phyloP scores from a whole-genome alignment of 1,284 basidiomycete genomes.

The Austroboletus niveus region DNA sequence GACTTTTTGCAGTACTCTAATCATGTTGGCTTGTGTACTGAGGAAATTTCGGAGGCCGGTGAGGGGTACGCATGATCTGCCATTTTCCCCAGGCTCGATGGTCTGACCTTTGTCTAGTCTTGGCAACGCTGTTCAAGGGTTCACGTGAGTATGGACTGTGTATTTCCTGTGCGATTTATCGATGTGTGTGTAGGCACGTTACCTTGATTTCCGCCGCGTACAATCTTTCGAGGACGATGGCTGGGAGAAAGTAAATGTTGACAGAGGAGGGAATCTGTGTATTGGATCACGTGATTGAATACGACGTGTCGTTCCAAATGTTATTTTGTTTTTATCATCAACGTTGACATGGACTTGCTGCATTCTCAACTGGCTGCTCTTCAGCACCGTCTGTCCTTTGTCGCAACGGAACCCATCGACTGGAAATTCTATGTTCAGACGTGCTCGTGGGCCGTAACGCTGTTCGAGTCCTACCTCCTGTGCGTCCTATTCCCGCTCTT shows the following conservation, averaged over 20 bases:
- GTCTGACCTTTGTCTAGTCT: slow-evolving; percentile 42
- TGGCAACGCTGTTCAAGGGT: slow-evolving; percentile 84
- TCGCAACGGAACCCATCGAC: slow-evolving; percentile 56
- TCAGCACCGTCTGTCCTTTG: slow-evolving; percentile 57
- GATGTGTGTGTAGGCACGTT: slow-evolving; percentile 55
- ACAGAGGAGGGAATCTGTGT: not conserved
- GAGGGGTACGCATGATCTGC: slow-evolving; percentile 54
- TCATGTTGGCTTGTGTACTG: slow-evolving; percentile 83
- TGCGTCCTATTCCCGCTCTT: slow-evolving; percentile 37
- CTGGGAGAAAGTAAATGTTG: slow-evolving; percentile 10
- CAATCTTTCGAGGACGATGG: slow-evolving; percentile 68
- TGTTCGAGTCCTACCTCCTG: slow-evolving; percentile 84
- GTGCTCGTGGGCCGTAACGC: slow-evolving; percentile 76
- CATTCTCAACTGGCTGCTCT: slow-evolving; percentile 53
- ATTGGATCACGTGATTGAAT: slow-evolving; percentile 13
- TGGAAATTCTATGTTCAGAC: slow-evolving; percentile 73
- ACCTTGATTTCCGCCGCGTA: slow-evolving; percentile 81
- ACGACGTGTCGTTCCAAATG: slow-evolving; percentile 12
- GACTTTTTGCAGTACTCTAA: slow-evolving; percentile 81
- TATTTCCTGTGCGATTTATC: not conserved
- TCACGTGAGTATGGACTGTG: slow-evolving; percentile 57
- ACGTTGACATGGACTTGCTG: slow-evolving; percentile 50
- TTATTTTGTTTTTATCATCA: not conserved
- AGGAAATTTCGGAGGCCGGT: slow-evolving; percentile 78
- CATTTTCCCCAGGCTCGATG: not conserved